Evolutionary conservation across 2,329 filamentous ascomycete species (phyloP), one percentile per base, ranked within the genome.

Genomic region (Dactylellina leptospora): DNA sequence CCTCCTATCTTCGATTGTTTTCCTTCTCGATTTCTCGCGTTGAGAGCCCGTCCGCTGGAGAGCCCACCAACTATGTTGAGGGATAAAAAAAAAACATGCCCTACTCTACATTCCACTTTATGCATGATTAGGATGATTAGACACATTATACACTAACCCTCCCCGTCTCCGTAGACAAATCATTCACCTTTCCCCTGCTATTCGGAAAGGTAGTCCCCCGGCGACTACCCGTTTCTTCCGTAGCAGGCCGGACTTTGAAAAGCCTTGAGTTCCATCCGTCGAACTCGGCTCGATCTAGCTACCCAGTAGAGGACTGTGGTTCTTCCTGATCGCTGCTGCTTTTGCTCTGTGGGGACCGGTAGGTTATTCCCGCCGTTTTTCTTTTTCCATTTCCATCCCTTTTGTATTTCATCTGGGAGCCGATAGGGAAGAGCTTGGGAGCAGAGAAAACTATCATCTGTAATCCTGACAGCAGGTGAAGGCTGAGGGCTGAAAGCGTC

Each of bases 101-200:
- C 56, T 70, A 61, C 61, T 48, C 40, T 71, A 59, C 66, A 71
- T 71, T 71, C 66, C 66, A 51, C 50, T 63, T 56, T 50, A 71
- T 63, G 66, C 66, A 71, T 71, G 66, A 63, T 56, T 63, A 58
- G 51, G 56, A 54, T 62, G 58, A 58, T 53, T 62, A 71, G 58
- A 71, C 66, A 71, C 66, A 51, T 63, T 58, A 71, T 61, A 62
- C 66, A 53, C 66, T 71, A 71, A 71, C 56, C 66, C 58, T 71
- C 23, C 45, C n/a, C 51, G 53, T 63, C 33, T 71, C 27, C 30
- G 54, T 63, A 71, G 66, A 61, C 56, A 53, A 54, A 55, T 60
- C 44, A 62, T 51, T 53, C 13, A 28, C 45, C 54, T 70, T 62
- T 50, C 27, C 27, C 30, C 50, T 54, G 33, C 59, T 54, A 20